Conservation (phyloP, 2,329 filamentous ascomycete genomes). For the Colletotrichum tamarilloi region DNA sequence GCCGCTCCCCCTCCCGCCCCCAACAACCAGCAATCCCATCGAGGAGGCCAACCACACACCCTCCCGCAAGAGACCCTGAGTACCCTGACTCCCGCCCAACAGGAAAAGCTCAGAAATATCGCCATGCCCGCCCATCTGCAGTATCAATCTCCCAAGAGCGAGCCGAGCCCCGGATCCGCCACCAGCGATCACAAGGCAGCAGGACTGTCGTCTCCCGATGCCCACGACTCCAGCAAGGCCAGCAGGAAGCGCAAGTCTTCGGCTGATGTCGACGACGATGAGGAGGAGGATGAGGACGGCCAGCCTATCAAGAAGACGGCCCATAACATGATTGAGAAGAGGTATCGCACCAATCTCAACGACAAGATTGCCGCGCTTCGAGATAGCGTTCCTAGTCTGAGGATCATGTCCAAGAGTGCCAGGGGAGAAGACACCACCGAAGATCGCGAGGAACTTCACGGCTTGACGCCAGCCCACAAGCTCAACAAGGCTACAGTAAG, state of each 20-base stretch:
- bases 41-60: slow-evolving; percentile 33
- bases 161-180: slow-evolving; percentile 68
- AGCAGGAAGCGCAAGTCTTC: slow-evolving; percentile 78
- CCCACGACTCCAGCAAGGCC: slow-evolving; percentile 52
- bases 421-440: slow-evolving; percentile 75
- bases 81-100: slow-evolving; percentile 66
- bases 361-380: slow-evolving; percentile 95
- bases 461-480: slow-evolving; percentile 89
- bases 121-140: slow-evolving; percentile 73
- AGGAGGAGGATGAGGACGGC: slow-evolving; percentile 67
- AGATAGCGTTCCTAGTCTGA: slow-evolving; percentile 90
- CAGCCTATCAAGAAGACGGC: slow-evolving; percentile 85
- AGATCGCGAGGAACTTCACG: slow-evolving; percentile 84
- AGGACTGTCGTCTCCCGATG: slow-evolving; percentile 70
- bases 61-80: slow-evolving; percentile 36
- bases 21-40: slow-evolving; percentile 42
- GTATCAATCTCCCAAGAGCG: slow-evolving; percentile 69
- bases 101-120: slow-evolving; percentile 71
- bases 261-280: slow-evolving; percentile 66
- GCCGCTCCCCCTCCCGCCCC: slow-evolving; percentile 41
- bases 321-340: slow-evolving; percentile 98
- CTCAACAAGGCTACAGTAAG: slow-evolving; percentile 93
- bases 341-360: slow-evolving; percentile 95
- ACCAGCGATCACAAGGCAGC: slow-evolving; percentile 58
- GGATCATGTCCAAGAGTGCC: slow-evolving; percentile 82